Conservation (phyloP, 257 asterid genomes). For the Solanum chilense region DNA sequence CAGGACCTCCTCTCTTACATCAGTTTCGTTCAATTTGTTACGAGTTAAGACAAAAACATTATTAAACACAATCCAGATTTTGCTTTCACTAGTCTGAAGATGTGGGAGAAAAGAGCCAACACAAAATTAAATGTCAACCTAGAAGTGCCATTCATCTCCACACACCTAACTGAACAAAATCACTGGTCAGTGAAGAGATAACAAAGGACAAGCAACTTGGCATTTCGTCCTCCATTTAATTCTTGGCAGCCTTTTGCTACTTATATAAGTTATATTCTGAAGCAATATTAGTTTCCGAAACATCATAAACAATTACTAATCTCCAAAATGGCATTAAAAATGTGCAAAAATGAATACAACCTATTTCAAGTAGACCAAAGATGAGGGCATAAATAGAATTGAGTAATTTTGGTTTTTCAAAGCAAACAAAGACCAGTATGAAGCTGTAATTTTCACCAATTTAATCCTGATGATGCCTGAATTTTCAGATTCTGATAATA, state of each 20-base stretch:
- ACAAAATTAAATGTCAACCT: neutral
- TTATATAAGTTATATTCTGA: neutral
- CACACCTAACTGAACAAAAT: neutral
- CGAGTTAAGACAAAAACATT: neutral
- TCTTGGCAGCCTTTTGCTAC: neutral
- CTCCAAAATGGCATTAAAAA: neutral
- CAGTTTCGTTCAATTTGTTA: neutral
- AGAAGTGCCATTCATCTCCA: neutral
- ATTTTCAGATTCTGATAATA: neutral
- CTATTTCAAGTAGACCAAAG: neutral
- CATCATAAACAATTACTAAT: neutral
- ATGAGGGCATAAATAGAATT: neutral
- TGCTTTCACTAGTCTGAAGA: neutral
- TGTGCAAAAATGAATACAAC: neutral
- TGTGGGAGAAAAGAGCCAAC: neutral
- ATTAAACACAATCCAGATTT: neutral
- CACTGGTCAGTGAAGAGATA: neutral
- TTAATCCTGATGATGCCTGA: neutral
- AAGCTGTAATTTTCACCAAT: neutral
- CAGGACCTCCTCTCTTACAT: neutral
- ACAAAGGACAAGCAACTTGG: neutral
- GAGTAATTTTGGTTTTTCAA: neutral
- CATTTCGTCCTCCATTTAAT: neutral
- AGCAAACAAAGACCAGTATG: neutral
- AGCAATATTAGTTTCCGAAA: neutral